A percentile compares a stretch with the other conserved stretches of the same genome.
These are phyloP conservation scores for Syzygium jambos DNA, from an alignment of 345 rosid genomes.

Conservation along the genomic window DNA sequence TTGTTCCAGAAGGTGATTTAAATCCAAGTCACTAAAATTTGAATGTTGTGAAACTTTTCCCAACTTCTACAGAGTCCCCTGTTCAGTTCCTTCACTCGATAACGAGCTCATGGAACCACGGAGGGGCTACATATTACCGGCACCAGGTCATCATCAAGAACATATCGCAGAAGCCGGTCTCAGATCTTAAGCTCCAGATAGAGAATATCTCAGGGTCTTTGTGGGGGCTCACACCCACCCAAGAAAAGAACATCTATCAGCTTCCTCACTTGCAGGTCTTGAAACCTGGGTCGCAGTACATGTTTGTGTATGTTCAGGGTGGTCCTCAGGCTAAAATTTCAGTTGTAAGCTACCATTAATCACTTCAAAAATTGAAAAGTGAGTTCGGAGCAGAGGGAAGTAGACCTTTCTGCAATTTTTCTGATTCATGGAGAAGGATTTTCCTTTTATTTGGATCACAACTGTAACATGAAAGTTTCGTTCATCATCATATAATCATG, in stretches of 20 bases:
- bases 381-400: neutral
- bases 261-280: constrained; percentile 46
- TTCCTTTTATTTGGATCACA: neutral
- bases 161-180: constrained; percentile 34
- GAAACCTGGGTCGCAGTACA: constrained; percentile 34
- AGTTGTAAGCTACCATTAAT: constrained; percentile 46
- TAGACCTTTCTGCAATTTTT: neutral
- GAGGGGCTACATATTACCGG: constrained; percentile 38
- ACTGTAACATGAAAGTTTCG: neutral
- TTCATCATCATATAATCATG: neutral
- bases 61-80: constrained; percentile 14
- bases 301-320: constrained; percentile 61
- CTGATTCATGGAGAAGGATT: neutral
- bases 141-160: constrained; percentile 73
- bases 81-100: constrained; percentile 60
- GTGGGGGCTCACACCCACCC: constrained; percentile 52
- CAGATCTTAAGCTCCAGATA: constrained; percentile 34
- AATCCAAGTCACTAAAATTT: neutral
- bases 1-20: neutral
- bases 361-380: neutral
- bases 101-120: constrained; percentile 45
- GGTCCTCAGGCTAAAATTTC: constrained; percentile 74
- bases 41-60: neutral
- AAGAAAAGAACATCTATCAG: constrained; percentile 34
- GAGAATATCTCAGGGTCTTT: constrained; percentile 50